Evolutionary conservation across 116 monocot genomes (phyloP).

Genomic region (Dioscorea cayenensis): DNA sequence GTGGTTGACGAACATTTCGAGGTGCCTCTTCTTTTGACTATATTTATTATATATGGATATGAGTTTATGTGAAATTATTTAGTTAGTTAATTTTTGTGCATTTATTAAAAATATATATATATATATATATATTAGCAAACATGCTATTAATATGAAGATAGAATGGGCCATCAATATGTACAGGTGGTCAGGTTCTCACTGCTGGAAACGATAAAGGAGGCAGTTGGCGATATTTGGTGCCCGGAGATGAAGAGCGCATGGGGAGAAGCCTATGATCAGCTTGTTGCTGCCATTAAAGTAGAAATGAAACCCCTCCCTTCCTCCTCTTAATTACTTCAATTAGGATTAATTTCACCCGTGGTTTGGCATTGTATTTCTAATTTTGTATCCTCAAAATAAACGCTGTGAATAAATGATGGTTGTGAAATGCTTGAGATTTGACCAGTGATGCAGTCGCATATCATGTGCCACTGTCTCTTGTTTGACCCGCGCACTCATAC

Average conservation of each 20-base stretch:
- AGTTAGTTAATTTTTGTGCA: too few relatives aligned
- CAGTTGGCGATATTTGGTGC: conserved; percentile 83
- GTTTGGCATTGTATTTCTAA: too few relatives aligned
- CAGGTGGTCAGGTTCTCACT: conserved; percentile 73
- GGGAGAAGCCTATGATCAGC: conserved; percentile 61
- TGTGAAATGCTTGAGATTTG: too few relatives aligned
- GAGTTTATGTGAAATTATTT: too few relatives aligned
- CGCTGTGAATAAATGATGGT: too few relatives aligned
- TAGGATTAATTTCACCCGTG: not conserved
- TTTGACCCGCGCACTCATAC: too few relatives aligned
- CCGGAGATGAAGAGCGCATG: conserved; percentile 82
- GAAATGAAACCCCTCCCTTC: conserved; percentile 50
- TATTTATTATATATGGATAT: not conserved
- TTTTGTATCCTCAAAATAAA: too few relatives aligned
- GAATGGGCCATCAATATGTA: not conserved
- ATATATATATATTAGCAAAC: too few relatives aligned
- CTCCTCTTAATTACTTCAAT: not conserved
- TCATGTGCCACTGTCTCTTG: too few relatives aligned
- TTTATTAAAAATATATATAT: too few relatives aligned
- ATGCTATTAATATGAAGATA: not conserved
- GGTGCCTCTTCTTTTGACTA: conserved; percentile 12
- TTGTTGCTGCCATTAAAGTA: conserved; percentile 69
- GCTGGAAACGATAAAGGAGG: conserved; percentile 83
- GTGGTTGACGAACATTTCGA: conserved; percentile 67
- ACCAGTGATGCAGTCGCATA: too few relatives aligned